Conservation (phyloP, 495 filamentous ascomycete species). For the Aspergillus incahuasiensis region DNA sequence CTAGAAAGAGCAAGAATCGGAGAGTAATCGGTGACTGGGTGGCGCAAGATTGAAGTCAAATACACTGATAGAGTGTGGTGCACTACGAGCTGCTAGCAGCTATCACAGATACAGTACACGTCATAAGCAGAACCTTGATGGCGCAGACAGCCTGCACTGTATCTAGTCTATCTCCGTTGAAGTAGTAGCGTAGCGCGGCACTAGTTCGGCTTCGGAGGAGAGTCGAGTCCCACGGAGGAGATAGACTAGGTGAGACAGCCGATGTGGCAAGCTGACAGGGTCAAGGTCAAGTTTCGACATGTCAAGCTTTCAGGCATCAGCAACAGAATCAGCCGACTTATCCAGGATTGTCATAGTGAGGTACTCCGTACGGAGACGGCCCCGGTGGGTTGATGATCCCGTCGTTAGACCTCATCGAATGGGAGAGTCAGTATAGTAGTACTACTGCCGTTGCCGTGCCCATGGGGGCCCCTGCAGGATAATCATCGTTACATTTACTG, state of each 20-base stretch:
- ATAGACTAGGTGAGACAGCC: neutral
- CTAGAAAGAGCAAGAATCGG: neutral
- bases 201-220: too few relatives aligned
- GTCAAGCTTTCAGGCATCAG: constrained; percentile 14
- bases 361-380: neutral
- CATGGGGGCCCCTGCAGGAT: constrained; percentile 4
- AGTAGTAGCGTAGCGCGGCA: too few relatives aligned
- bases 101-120: neutral
- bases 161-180: neutral
- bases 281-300: neutral
- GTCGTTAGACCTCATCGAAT: neutral
- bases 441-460: neutral
- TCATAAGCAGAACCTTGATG: neutral
- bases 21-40: neutral
- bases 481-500: neutral
- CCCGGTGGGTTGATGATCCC: neutral
- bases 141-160: neutral
- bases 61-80: neutral
- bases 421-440: neutral
- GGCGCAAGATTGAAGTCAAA: constrained; percentile 20
- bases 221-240: too few relatives aligned
- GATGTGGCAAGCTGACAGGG: neutral
- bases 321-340: constrained; percentile 10
- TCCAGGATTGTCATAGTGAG: constrained; percentile 4
- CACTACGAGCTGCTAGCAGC: neutral